phyloP scores from a whole-genome alignment of 2,329 filamentous ascomycete genomes.

The Penicillium sp. region DNA sequence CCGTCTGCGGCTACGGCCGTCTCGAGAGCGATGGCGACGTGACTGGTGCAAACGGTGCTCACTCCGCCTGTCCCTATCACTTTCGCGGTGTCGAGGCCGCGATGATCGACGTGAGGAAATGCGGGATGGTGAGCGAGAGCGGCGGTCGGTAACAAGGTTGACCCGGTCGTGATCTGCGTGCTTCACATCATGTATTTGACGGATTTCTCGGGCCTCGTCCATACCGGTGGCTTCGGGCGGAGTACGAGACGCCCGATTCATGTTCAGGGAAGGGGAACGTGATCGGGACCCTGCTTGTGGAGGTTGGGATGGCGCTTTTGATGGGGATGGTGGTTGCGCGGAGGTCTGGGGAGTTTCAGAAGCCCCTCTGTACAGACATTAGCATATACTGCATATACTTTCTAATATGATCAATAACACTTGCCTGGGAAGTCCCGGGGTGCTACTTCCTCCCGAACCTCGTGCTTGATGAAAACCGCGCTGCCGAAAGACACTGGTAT shows the following conservation, averaged over 20 bases:
- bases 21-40: slow-evolving; percentile 46
- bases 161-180: slow-evolving; percentile 41
- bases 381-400: too few species aligned
- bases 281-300: slow-evolving; percentile 22
- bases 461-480: slow-evolving; percentile 46
- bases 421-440: slow-evolving; percentile 31
- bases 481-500: slow-evolving; percentile 67
- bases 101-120: slow-evolving; percentile 54
- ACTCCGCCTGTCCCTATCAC: slow-evolving; percentile 50
- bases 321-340: slow-evolving; percentile 22
- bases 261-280: slow-evolving; percentile 42
- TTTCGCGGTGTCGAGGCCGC: slow-evolving; percentile 53
- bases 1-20: slow-evolving; percentile 27
- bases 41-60: slow-evolving; percentile 46
- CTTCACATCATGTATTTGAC: slow-evolving; percentile 36
- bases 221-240: slow-evolving; percentile 30
- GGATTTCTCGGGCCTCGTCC: slow-evolving; percentile 32
- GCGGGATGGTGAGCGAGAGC: slow-evolving; percentile 61
- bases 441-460: slow-evolving; percentile 15
- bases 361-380: slow-evolving; percentile 16
- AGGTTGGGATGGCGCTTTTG: slow-evolving; percentile 26
- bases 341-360: slow-evolving; percentile 37
- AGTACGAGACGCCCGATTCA: slow-evolving; percentile 49
- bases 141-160: slow-evolving; percentile 41
- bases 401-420: slow-evolving; percentile 1